These are phyloP conservation scores for Quercus lobata DNA, from an alignment of 331 rosid genomes.

Conservation along the genomic window DNA sequence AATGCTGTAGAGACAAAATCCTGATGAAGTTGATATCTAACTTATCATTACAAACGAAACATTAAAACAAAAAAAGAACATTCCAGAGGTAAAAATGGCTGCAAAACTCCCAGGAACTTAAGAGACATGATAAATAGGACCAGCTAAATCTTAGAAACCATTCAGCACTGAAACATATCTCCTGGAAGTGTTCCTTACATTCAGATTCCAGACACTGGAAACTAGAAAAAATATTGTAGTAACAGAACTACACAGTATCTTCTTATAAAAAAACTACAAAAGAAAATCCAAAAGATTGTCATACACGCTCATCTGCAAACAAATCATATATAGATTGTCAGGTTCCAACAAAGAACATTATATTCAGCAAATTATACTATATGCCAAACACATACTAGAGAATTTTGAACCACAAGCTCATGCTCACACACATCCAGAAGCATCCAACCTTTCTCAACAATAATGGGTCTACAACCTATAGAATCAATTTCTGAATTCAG, in stretches of 20 bases:
- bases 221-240: constrained; percentile 2
- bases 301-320: constrained; percentile 1
- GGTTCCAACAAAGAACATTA: neutral
- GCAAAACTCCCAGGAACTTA: constrained; percentile 11
- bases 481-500: neutral
- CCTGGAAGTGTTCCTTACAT: neutral
- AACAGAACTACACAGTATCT: neutral
- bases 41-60: neutral
- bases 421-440: neutral
- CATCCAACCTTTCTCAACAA: neutral
- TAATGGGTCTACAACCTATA: neutral
- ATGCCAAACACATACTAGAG: neutral
- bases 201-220: constrained; percentile 10
- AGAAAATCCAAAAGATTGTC: constrained; percentile 1
- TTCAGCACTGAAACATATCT: neutral
- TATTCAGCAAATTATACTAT: neutral
- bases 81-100: constrained; percentile 7
- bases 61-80: constrained; percentile 2
- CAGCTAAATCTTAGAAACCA: neutral
- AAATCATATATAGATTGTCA: neutral
- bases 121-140: neutral
- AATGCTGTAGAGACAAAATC: neutral
- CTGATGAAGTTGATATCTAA: neutral
- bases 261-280: neutral
- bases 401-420: neutral